Evolutionary conservation across 768 basidiomycete species (phyloP).

Genomic region (Amanita pallidorosea): DNA sequence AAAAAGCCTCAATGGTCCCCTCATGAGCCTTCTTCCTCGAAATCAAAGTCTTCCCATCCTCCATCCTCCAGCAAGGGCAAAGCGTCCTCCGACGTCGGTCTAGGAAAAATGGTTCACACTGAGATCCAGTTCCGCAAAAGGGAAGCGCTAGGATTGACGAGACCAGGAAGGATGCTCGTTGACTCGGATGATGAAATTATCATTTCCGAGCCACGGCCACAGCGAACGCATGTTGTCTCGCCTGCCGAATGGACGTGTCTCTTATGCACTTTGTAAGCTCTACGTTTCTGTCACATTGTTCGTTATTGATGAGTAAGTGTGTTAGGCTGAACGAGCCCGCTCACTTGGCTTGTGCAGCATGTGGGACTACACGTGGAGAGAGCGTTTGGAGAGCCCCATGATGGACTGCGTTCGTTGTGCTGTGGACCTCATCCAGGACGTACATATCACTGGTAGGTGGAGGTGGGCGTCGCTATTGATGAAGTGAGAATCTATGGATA

Average conservation of each 20-base stretch:
- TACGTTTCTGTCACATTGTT: not conserved
- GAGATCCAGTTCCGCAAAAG: conserved; percentile 36
- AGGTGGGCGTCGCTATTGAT: no score
- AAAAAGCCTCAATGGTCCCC: conserved; percentile 8
- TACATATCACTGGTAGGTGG: no score
- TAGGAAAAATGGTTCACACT: conserved; percentile 27
- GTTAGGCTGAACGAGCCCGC: conserved; percentile 37
- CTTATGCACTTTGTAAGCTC: conserved; percentile 55
- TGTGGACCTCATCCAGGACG: no score
- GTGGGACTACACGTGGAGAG: conserved; percentile 42
- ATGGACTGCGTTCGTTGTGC: not conserved
- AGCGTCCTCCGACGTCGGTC: conserved; percentile 9
- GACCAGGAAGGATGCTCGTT: conserved; percentile 16
- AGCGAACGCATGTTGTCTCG: not conserved
- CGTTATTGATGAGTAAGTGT: conserved; percentile 5
- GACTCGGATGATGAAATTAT: conserved; percentile 5
- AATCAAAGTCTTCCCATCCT: not conserved
- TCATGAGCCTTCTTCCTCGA: not conserved
- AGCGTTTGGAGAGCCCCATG: conserved; percentile 9
- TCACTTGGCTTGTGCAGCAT: conserved; percentile 54
- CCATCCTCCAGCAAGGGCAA: not conserved
- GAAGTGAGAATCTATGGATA: no score
- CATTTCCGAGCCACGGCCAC: conserved; percentile 4
- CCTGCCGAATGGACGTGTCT: conserved; percentile 37
- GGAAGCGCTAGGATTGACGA: conserved; percentile 32